Conservation (phyloP, 352 stramenopile species). For the Pythium vanterpoolii region DNA sequence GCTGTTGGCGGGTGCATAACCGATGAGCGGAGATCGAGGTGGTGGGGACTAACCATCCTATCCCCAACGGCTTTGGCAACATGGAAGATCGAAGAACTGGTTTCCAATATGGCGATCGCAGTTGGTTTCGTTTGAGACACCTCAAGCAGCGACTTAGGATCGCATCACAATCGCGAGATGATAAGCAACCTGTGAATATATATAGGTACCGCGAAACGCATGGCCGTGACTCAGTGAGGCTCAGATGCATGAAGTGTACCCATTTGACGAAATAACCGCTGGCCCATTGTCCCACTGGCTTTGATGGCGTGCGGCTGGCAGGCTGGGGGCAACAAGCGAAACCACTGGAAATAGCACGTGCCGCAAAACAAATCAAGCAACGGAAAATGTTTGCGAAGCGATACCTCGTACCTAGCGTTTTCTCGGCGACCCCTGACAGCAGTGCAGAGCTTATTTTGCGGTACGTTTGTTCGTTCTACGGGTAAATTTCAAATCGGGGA, state of each 20-base stretch:
- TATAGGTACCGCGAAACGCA: background rate
- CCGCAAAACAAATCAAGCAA: background rate
- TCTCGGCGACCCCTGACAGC: background rate
- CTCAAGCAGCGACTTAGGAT: too few species aligned
- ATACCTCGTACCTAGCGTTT: background rate
- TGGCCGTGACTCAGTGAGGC: background rate
- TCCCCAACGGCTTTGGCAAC: background rate
- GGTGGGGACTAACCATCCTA: background rate
- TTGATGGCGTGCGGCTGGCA: background rate
- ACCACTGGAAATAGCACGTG: background rate
- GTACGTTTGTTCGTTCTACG: too few species aligned
- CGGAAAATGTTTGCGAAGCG: background rate
- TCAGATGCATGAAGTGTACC: background rate
- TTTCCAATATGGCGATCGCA: background rate
- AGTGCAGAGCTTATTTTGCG: background rate
- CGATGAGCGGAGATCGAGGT: background rate
- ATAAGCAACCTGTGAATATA: background rate
- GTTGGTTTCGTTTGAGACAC: too few species aligned
- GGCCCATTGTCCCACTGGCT: background rate
- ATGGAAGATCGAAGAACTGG: background rate
- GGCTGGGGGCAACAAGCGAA: too few species aligned
- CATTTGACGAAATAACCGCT: too few species aligned
- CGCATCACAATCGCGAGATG: background rate
- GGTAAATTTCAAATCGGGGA: too few species aligned
- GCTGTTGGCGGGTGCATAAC: too few species aligned